Conservation (phyloP, 768 basidiomycete genomes). For the Termitomyces eurrhizus region DNA sequence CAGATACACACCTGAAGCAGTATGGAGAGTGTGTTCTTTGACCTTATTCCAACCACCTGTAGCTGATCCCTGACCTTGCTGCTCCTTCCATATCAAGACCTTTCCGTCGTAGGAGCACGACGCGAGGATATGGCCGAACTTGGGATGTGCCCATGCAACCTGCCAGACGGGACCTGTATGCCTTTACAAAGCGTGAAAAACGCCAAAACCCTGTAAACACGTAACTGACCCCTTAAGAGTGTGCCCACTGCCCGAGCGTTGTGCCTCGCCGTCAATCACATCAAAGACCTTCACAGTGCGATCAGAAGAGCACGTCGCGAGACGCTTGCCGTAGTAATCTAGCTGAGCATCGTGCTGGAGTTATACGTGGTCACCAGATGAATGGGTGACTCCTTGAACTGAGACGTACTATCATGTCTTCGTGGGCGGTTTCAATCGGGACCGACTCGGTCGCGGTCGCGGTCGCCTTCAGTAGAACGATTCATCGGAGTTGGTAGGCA, state of each 20-base stretch:
- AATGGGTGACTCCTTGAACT: neutral
- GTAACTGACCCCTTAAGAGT: constrained; percentile 71
- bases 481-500: neutral
- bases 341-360: constrained; percentile 95
- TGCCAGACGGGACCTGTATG: constrained; percentile 99
- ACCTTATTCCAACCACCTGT: constrained; percentile 84
- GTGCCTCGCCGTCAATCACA: constrained; percentile 83
- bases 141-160: constrained; percentile 97
- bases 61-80: constrained; percentile 50
- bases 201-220: neutral
- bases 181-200: constrained; percentile 34
- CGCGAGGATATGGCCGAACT: constrained; percentile 93
- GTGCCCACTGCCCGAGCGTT: constrained; percentile 58
- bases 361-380: constrained; percentile 3
- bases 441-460: constrained; percentile 63
- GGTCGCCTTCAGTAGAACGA: constrained; percentile 31
- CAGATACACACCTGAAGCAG: constrained; percentile 75
- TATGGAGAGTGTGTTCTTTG: constrained; percentile 93
- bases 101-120: constrained; percentile 99
- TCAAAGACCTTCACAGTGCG: constrained; percentile 94
- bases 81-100: constrained; percentile 98
- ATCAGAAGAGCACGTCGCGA: constrained; percentile 96
- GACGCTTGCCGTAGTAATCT: constrained; percentile 95
- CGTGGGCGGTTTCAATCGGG: constrained; percentile 92
- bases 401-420: constrained; percentile 92